Base-by-base conservation (phyloP, 805 yeast species). In the Dipodascopsis uninucleata region DNA sequence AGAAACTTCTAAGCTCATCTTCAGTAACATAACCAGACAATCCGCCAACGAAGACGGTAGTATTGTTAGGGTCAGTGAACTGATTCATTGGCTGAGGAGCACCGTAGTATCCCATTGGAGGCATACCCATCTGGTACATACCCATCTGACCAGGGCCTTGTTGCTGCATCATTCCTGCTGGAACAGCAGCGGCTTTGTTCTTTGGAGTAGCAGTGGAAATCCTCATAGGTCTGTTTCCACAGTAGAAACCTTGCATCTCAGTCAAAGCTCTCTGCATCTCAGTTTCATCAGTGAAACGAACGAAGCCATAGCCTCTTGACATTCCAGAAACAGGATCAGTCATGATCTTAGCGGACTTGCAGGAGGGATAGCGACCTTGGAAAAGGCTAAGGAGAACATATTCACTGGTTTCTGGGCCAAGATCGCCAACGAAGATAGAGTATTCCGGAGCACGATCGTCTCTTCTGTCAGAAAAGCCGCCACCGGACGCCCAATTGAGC, bases 271-370 rank as follows among this genome's bases (percentile, higher is more conserved):
- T 73, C 55, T 79, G 81, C 63, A 82, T 87, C 31, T 82, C 87
- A 8, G 72, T 71, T 49, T 76, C 80, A 46, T 74, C 73, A 28
- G 71, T 59, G 61, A 88, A 87, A 50, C 85, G 78, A n/a, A 87
- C 85, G 68, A 89, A 89, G 1, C 96, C 97, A 64, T 83, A 88
- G 9, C 96, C 95, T 59, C 85, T 80, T 5, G 90, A 77, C 38
- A 72, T 72, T 24, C 82, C 81, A 1, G 95, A 79, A 9, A 65
- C 61, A 29, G 78, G 80, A 63, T 88, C 96, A 38, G 75, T 63
- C 80, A 88, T 86, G 50, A 88, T 77, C 59, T 83, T 86, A 5
- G 81, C 93, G 55, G 82, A 80, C 41, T 79, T 74, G 42, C 86
- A 78, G 5, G 89, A 82, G 1, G 89, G 81, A 60, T 77, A 88